These are phyloP conservation scores for Phlyctochytrium bullatum DNA, from an alignment of 192 early-diverging fungal genomes.

Conservation along the genomic window DNA sequence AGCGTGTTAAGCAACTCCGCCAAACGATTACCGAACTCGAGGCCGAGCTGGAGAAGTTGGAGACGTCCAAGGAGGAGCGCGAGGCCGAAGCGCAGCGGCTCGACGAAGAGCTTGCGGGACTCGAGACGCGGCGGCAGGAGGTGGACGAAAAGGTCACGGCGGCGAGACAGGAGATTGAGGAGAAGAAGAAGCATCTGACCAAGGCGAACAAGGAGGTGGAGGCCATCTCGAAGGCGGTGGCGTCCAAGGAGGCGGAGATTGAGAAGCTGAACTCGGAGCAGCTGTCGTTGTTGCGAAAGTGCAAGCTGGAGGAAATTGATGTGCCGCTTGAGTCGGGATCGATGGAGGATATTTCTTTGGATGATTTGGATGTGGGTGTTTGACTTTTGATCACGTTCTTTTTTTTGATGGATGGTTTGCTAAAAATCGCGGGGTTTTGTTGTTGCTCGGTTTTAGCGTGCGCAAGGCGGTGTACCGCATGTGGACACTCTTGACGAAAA, in stretches of 20 bases:
- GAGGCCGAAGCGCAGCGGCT: conserved; percentile 47
- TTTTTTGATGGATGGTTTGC: no score
- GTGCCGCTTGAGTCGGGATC: conserved; percentile 75
- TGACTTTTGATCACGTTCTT: background rate
- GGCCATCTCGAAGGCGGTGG: conserved; percentile 57
- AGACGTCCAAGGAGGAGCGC: conserved; percentile 36
- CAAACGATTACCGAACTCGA: conserved; percentile 37
- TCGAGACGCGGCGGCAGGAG: conserved; percentile 51
- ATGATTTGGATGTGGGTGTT: conserved; percentile 54
- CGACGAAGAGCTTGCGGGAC: conserved; percentile 34
- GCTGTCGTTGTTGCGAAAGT: conserved; percentile 76
- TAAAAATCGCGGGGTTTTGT: no score
- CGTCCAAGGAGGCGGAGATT: conserved; percentile 64
- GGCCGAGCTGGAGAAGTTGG: conserved; percentile 17
- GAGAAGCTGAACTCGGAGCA: conserved; percentile 76
- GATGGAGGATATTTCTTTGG: conserved; percentile 73
- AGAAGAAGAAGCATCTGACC: conserved; percentile 52
- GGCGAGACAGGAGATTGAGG: conserved; percentile 54
- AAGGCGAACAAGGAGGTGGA: conserved; percentile 68
- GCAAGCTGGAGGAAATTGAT: conserved; percentile 92
- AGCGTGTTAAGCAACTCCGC: conserved; percentile 59
- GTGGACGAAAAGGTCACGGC: conserved; percentile 52
- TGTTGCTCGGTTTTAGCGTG: background rate
- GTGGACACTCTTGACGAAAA: conserved; percentile 20
- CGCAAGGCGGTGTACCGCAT: conserved; percentile 4